Conservation (phyloP, 1,139 yeast genomes). For the Yamadazyma songkhlaensis region DNA sequence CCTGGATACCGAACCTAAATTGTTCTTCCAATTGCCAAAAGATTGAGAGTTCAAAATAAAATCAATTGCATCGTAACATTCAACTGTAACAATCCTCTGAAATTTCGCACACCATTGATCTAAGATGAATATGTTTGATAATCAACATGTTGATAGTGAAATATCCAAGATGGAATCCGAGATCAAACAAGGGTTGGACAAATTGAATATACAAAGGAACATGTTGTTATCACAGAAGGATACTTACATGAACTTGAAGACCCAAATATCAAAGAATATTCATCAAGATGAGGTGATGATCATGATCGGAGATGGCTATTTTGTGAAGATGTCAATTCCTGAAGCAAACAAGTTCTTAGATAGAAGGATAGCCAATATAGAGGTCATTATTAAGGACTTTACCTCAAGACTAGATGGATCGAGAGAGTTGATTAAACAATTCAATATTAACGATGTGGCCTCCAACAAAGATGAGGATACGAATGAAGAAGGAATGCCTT, state of each 20-base stretch:
- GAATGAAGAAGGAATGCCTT: slow-evolving; percentile 48
- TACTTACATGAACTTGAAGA: slow-evolving; percentile 6
- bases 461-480: not conserved
- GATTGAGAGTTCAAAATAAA: too few species aligned
- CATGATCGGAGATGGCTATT: slow-evolving; percentile 60
- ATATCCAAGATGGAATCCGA: not conserved
- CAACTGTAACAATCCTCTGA: too few species aligned
- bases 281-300: slow-evolving; percentile 31
- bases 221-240: slow-evolving; percentile 10
- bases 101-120: too few species aligned
- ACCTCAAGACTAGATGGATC: slow-evolving; percentile 37
- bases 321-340: slow-evolving; percentile 41
- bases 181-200: not conserved
- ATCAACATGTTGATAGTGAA: too few species aligned
- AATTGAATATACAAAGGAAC: not conserved
- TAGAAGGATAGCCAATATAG: slow-evolving; percentile 24
- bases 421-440: slow-evolving; percentile 29
- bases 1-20: too few species aligned
- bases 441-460: slow-evolving; percentile 12
- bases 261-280: not conserved
- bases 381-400: slow-evolving; percentile 25
- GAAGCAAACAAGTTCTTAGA: slow-evolving; percentile 46
- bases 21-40: too few species aligned
- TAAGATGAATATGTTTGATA: too few species aligned
- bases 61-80: too few species aligned